Conservation (phyloP, 1,284 basidiomycete genomes). For the Ceratobasidium sp. region DNA sequence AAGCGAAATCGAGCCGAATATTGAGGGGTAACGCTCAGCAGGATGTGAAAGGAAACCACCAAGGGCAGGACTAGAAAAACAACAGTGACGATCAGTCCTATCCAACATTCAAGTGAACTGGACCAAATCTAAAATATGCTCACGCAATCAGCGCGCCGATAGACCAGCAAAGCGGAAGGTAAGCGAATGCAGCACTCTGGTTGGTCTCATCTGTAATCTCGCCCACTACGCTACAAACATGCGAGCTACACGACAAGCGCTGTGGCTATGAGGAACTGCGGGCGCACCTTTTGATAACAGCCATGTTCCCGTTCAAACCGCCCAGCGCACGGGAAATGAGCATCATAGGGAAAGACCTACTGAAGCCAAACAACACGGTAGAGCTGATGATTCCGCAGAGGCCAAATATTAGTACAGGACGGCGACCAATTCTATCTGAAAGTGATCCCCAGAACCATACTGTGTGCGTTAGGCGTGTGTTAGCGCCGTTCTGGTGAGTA, state of each 20-base stretch:
- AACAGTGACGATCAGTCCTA: neutral
- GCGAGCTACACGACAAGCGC: neutral
- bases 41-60: constrained; percentile 54
- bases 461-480: constrained; percentile 22
- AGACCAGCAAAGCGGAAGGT: constrained; percentile 46
- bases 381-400: constrained; percentile 54
- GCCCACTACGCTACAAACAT: constrained; percentile 43
- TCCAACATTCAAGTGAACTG: neutral
- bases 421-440: constrained; percentile 52
- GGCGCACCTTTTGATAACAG: constrained; percentile 47
- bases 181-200: constrained; percentile 47
- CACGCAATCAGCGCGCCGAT: constrained; percentile 49
- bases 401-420: constrained; percentile 56
- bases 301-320: constrained; percentile 51
- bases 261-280: neutral
- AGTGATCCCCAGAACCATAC: constrained; percentile 51
- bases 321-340: constrained; percentile 52
- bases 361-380: constrained; percentile 55
- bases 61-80: constrained; percentile 50
- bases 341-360: constrained; percentile 53
- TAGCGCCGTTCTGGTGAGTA: neutral
- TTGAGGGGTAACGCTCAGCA: constrained; percentile 50
- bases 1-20: constrained; percentile 49
- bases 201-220: constrained; percentile 49
- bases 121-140: constrained; percentile 11